Conservation (phyloP, 78 protist species). For the Guillardia theta region DNA sequence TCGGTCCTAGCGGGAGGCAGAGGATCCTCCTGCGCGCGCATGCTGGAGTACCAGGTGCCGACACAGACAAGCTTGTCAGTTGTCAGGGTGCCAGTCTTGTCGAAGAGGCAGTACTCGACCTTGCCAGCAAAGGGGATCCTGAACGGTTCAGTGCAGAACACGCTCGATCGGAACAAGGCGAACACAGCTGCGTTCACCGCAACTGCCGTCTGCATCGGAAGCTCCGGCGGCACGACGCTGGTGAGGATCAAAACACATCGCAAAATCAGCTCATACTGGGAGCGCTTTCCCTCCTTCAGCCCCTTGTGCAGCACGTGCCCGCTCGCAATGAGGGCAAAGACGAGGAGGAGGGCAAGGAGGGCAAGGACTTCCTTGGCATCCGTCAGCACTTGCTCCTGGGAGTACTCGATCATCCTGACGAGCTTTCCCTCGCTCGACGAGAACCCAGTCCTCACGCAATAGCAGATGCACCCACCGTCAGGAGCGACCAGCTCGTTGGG, state of each 20-base stretch:
- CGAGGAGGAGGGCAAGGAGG: slow-evolving; percentile 39
- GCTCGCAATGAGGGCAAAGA: slow-evolving; percentile 66
- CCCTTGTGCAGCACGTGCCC: slow-evolving; percentile 74
- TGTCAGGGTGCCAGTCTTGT: slow-evolving; percentile 93
- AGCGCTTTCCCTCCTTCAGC: slow-evolving; percentile 16
- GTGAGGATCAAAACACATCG: slow-evolving; percentile 57
- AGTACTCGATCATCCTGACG: slow-evolving; percentile 52
- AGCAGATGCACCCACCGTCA: slow-evolving; percentile 36
- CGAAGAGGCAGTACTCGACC: slow-evolving; percentile 91
- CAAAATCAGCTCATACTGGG: slow-evolving; percentile 48
- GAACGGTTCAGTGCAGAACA: slow-evolving; percentile 99
- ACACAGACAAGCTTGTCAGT: slow-evolving; percentile 53
- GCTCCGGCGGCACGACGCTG: slow-evolving; percentile 93
- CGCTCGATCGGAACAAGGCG: neutral
- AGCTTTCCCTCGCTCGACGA: slow-evolving; percentile 55
- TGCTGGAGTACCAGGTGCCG: neutral
- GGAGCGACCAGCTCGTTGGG: neutral
- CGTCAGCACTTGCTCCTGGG: neutral
- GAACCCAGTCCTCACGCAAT: neutral
- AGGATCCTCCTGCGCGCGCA: too few species aligned
- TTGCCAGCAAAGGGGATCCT: slow-evolving; percentile 98
- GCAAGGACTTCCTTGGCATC: slow-evolving; percentile 41
- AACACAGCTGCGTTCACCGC: slow-evolving; percentile 60
- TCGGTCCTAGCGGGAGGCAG: too few species aligned
- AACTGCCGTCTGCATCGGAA: slow-evolving; percentile 96